Percentiles rank a stretch among this genome's conserved stretches.
These are phyloP conservation scores for Daucus carota DNA, from an alignment of 129 eudicot species.

Conservation along the genomic window DH1_v3.0 NC_030383.2:13230501-13231000, in stretches of 20 bases:
- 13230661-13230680: conserved; percentile 89
- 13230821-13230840: conserved; percentile 66
- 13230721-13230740: conserved; percentile 79
- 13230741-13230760: conserved; percentile 62
- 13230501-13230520: conserved; percentile 60
- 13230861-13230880: background rate
- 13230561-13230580: conserved; percentile 84
- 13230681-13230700: conserved; percentile 94
- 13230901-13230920: background rate
- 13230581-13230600: conserved; percentile 99
- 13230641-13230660: conserved; percentile 89
- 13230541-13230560: conserved; percentile 91
- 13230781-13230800: conserved; percentile 85
- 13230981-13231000: background rate
- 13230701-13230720: conserved; percentile 94
- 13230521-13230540: conserved; percentile 54
- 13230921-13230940: background rate
- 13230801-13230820: conserved; percentile 85
- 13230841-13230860: background rate
- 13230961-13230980: background rate
- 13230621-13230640: conserved; percentile 84
- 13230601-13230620: conserved; percentile 97
- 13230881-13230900: background rate
- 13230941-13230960: background rate
- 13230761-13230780: conserved; percentile 61